Evolutionary conservation across 1,139 yeast species (phyloP).

Genomic region (Protomyces inouyei): DNA sequence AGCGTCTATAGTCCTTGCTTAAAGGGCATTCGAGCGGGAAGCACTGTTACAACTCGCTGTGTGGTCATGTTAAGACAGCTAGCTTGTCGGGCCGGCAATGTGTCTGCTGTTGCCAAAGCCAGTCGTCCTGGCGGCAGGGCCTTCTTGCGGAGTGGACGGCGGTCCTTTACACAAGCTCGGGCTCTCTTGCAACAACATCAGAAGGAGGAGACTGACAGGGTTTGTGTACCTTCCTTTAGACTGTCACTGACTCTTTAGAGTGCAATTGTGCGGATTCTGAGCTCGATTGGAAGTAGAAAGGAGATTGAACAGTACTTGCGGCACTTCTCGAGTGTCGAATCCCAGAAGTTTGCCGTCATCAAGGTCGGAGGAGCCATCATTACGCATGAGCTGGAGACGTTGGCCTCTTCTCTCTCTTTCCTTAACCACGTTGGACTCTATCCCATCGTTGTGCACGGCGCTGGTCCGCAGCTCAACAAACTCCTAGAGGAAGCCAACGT

Average conservation of each 20-base stretch:
- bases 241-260: slow-evolving; percentile 5
- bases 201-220: slow-evolving; percentile 26
- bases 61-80: not conserved
- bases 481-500: slow-evolving; percentile 89
- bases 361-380: slow-evolving; percentile 99
- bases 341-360: slow-evolving; percentile 94
- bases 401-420: slow-evolving; percentile 93
- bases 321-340: slow-evolving; percentile 81
- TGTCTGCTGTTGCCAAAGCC: not conserved
- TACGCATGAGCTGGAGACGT: slow-evolving; percentile 84
- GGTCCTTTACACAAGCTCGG: not conserved
- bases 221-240: not conserved
- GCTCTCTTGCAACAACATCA: slow-evolving; percentile 9
- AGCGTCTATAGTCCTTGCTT: too few species aligned
- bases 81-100: not conserved
- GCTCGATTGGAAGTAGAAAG: slow-evolving; percentile 92
- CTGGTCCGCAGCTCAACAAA: slow-evolving; percentile 97
- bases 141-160: not conserved
- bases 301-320: slow-evolving; percentile 96
- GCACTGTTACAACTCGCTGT: too few species aligned
- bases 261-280: slow-evolving; percentile 69
- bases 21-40: too few species aligned
- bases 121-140: not conserved
- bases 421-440: slow-evolving; percentile 94
- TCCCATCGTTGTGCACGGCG: slow-evolving; percentile 95